Conservation (phyloP, 306 rosid species). For the Vachellia collinsii region DNA sequence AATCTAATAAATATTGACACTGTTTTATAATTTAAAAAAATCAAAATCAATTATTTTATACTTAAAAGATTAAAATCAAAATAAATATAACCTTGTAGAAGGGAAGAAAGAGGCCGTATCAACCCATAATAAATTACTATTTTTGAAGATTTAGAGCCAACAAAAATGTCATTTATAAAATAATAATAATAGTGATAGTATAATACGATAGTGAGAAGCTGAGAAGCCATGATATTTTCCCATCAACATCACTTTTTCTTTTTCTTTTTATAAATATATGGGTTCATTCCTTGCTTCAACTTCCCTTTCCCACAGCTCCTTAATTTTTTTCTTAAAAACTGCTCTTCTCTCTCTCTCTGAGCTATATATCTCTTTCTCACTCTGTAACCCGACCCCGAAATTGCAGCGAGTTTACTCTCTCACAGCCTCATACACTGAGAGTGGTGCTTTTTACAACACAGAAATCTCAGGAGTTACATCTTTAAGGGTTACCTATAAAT, state of each 20-base stretch:
- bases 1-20: no score
- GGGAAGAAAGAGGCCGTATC: no score
- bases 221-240: no score
- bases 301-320: not conserved
- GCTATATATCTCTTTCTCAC: not conserved
- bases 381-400: not conserved
- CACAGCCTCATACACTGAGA: not conserved
- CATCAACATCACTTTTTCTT: not conserved
- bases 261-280: not conserved
- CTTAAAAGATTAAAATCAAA: no score
- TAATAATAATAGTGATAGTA: no score
- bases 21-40: no score
- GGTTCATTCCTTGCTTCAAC: not conserved
- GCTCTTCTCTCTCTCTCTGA: not conserved
- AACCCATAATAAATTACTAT: no score
- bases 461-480: not conserved
- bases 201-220: no score
- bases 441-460: not conserved
- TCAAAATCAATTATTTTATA: no score
- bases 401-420: not conserved
- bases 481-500: slow-evolving; percentile 29
- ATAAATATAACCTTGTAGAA: no score
- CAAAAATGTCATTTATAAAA: no score
- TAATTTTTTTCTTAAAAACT: not conserved
- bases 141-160: no score